Conservation (phyloP, 2,329 filamentous ascomycete genomes). For the Hypoxylon sp. region DNA sequence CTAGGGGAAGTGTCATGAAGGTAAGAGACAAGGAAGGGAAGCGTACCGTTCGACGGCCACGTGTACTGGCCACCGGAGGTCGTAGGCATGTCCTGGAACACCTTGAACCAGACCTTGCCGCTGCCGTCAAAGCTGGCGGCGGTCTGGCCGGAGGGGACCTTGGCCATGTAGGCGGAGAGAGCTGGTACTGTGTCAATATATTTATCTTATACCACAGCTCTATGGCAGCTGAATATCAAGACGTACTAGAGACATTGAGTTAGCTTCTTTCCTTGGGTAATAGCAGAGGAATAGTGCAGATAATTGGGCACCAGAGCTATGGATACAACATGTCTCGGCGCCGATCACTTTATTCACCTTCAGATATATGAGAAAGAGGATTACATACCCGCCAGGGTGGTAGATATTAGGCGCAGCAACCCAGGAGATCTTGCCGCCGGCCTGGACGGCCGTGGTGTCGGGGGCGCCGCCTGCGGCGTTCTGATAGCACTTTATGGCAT, state of each 20-base stretch:
- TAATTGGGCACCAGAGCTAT: background rate
- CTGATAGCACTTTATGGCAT: slow-evolving; percentile 58
- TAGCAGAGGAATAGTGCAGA: background rate
- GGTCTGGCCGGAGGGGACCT: slow-evolving; percentile 53
- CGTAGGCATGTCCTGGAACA: slow-evolving; percentile 55
- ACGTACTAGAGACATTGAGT: background rate
- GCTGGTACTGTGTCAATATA: slow-evolving; percentile 40
- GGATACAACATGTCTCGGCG: background rate
- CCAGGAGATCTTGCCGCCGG: slow-evolving; percentile 57
- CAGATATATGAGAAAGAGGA: background rate
- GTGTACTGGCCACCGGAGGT: slow-evolving; percentile 50
- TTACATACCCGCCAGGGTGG: slow-evolving; percentile 46
- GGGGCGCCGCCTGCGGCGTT: slow-evolving; percentile 50
- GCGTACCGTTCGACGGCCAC: slow-evolving; percentile 54
- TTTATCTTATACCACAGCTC: background rate
- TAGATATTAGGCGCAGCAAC: slow-evolving; percentile 54
- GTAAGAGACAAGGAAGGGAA: slow-evolving; percentile 6
- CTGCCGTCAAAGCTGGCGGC: slow-evolving; percentile 54
- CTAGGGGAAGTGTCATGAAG: background rate
- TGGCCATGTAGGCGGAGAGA: slow-evolving; percentile 56
- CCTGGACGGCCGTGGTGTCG: slow-evolving; percentile 53
- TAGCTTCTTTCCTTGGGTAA: background rate
- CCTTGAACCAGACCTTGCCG: slow-evolving; percentile 58
- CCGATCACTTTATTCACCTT: background rate
- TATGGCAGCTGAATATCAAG: background rate